Evolutionary conservation across 768 basidiomycete genomes (phyloP), one percentile per base, ranked within the genome.

Genomic region (Trametes cubensis): DNA sequence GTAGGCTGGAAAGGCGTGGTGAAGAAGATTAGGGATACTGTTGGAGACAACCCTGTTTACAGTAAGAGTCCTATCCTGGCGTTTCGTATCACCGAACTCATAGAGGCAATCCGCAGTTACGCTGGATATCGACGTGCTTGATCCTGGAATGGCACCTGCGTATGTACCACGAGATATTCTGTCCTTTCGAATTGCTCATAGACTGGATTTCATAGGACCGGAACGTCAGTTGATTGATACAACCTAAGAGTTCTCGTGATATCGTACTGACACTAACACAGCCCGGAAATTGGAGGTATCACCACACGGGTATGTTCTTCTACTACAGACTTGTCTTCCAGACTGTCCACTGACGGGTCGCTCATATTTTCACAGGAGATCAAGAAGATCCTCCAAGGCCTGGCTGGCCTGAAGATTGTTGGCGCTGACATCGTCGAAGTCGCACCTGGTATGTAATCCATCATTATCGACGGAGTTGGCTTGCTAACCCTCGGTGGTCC

Each of bases 321-420:
- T 14, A 4, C 42, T 15, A 14, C n/a, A 4, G 11, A 4, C 4
- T n/a, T 17, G 47, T 34, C 34, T 6, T 34, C 34, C 34, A 11
- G 4, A 34, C 2, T 6, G 15, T 1, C 40, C 26, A 4, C 26
- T 30, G 6, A 39, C 38, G 38, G 17, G 6, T 17, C 47, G 13
- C 20, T 18, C 20, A 23, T 26, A 2, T 17, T 30, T 18, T 8
- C 8, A 47, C 49, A 68, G 69, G 73, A 76, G 55, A 71, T 77
- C 56, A 74, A 74, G 68, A 73, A 74, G 61, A 77, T 77, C 58
- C 68, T 77, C 14, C 70, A 73, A 46, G 74, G 74, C 15, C 66
- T 76, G 7, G 60, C 70, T 1, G 75, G 71, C 48, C 72, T 77
- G 51, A 76, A 76, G 66, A 71, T 76, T 52, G 73, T 77, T 26